A percentile compares a stretch with the other conserved stretches of the same genome.
Conservation (phyloP, 202 grass and related monocot genomes). For the Schoenoplectus tabernaemontani region DNA sequence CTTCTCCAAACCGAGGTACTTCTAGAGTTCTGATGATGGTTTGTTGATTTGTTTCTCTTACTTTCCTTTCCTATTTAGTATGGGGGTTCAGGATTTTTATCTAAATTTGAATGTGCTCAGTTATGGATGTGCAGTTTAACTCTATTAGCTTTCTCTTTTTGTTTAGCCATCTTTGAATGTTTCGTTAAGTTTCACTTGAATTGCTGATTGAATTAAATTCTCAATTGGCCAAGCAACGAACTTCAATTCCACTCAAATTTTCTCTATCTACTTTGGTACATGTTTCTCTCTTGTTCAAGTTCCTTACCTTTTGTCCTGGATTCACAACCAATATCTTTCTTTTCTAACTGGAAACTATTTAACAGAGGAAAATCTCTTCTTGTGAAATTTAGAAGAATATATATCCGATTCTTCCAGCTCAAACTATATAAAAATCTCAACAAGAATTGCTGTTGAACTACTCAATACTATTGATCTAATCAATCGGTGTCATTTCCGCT, state of each 20-base stretch:
- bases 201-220: neutral
- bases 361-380: neutral
- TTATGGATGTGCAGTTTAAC: neutral
- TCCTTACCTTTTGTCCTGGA: neutral
- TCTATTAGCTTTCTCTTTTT: neutral
- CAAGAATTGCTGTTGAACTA: neutral
- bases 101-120: conserved; percentile 3
- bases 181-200: neutral
- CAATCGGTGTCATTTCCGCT: neutral
- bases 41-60: conserved; percentile 2
- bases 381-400: neutral
- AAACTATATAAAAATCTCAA: neutral
- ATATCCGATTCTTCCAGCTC: too few relatives aligned
- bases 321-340: neutral
- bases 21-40: neutral
- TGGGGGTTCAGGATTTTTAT: neutral
- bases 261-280: too few relatives aligned
- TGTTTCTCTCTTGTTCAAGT: too few relatives aligned
- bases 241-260: neutral
- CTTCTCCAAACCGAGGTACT: conserved; percentile 24
- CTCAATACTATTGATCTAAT: neutral
- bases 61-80: conserved; percentile 1
- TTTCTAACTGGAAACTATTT: neutral
- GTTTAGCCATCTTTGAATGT: neutral
- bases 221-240: neutral